phyloP scores from a whole-genome alignment of 768 basidiomycete genomes.

The Rhizopogon vulgaris region DNA sequence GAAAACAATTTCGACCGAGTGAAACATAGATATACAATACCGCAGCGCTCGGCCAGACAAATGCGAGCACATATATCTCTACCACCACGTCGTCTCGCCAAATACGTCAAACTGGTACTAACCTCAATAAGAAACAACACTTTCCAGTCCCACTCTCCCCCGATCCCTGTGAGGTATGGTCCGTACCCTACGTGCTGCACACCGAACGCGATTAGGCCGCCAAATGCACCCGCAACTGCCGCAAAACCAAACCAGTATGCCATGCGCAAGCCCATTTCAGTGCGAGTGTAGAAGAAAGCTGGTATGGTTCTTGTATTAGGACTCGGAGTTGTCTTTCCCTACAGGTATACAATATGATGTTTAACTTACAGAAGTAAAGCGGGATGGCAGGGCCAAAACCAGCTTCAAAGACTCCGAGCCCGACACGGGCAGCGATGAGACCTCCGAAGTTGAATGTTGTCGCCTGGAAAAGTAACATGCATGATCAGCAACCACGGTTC shows the following conservation, averaged over 20 bases:
- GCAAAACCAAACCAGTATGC: slow-evolving; percentile 84
- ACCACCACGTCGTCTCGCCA: background rate
- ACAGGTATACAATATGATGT: background rate
- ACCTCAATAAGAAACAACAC: slow-evolving; percentile 70
- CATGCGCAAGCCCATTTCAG: slow-evolving; percentile 70
- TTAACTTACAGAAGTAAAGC: slow-evolving; percentile 63
- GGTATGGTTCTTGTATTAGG: background rate
- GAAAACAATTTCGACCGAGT: background rate
- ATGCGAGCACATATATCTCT: background rate
- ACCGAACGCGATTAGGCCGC: slow-evolving; percentile 79
- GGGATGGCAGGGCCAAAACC: slow-evolving; percentile 75
- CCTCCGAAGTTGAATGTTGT: slow-evolving; percentile 55
- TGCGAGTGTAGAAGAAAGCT: slow-evolving; percentile 76
- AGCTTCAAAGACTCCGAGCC: slow-evolving; percentile 73
- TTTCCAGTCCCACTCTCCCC: slow-evolving; percentile 28
- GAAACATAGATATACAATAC: background rate
- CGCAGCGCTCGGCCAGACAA: no score
- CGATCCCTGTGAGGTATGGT: slow-evolving; percentile 15
- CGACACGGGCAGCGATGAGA: slow-evolving; percentile 50
- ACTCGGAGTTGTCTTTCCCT: no score
- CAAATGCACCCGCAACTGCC: slow-evolving; percentile 79
- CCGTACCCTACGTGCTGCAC: slow-evolving; percentile 58
- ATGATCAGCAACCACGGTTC: background rate
- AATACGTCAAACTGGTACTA: background rate
- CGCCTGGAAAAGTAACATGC: slow-evolving; percentile 35